Percentiles rank a stretch among this genome's conserved stretches.
These are phyloP conservation scores for Fistulina hepatica DNA, from an alignment of 1,284 basidiomycete species.

Conservation along the genomic window DNA sequence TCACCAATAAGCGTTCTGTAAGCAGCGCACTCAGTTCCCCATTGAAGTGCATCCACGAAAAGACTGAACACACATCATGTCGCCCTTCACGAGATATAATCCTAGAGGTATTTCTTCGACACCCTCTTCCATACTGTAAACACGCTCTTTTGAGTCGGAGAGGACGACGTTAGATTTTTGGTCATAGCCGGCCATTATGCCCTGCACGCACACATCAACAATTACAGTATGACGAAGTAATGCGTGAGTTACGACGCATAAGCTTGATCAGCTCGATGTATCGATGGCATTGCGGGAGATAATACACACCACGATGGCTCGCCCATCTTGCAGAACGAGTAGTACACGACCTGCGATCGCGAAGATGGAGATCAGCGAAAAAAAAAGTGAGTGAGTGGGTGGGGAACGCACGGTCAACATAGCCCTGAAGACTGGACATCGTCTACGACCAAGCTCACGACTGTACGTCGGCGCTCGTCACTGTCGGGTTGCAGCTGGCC, in stretches of 20 bases:
- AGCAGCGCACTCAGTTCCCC: conserved; percentile 2
- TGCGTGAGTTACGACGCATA: conserved; percentile 3
- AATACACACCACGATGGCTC: conserved; percentile 66
- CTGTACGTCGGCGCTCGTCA: too few species aligned
- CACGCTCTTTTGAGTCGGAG: conserved; percentile 82
- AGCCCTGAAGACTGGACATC: conserved; percentile 79
- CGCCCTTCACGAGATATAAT: conserved; percentile 93
- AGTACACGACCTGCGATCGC: conserved; percentile 58
- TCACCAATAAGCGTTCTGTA: conserved; percentile 82
- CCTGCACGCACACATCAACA: too few species aligned
- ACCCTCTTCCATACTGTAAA: conserved; percentile 81
- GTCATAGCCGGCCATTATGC: conserved; percentile 83
- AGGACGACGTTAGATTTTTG: conserved; percentile 90
- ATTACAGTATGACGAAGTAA: too few species aligned
- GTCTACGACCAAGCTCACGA: conserved; percentile 1
- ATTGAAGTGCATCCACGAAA: background rate
- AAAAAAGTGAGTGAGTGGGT: background rate
- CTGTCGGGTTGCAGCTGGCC: too few species aligned
- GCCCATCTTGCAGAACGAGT: conserved; percentile 84
- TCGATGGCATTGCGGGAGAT: conserved; percentile 8
- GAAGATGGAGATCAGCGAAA: conserved; percentile 5
- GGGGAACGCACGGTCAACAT: conserved; percentile 60
- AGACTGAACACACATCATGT: conserved; percentile 73
- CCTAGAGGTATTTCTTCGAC: conserved; percentile 95
- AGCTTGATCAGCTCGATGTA: conserved; percentile 5